Base-by-base conservation (phyloP, 805 yeast species). In the Torulaspora indica region DNA sequence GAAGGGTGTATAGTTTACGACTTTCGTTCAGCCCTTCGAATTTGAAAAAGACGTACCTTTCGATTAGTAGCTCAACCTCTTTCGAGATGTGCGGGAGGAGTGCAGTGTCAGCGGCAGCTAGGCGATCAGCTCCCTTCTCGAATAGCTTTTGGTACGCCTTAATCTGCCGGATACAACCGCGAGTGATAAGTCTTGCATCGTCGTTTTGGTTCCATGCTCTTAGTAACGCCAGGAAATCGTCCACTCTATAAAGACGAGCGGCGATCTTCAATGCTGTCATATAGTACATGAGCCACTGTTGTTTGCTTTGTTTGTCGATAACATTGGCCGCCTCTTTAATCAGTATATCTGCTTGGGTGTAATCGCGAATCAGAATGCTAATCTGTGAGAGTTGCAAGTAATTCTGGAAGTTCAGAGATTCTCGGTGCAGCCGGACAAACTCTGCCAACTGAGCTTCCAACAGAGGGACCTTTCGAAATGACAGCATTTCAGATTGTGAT, bases 141-240 rank as follows among this genome's bases (percentile, higher is more conserved):
- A 54, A 54, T 25, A 52, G 52, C 35, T 55, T 58, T 13, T 41
- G 28, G 36, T 35, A 54, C 2, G 52, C 51, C 34, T 54, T 60
- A n/a, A 60, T 35, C 28, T 51, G 52, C n/a, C 61, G 46, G 8
- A 60, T 45, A 13, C 46, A 32, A 12, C 49, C 56, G n/a, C 48
- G 56, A 1, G 56, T 40, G 5, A 59, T 38, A 29, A 46, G 43
- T 18, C 37, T 38, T 4, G 61, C 63, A 3, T 36, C 31, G 0
- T 28, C 10, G 36, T 59, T 58, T 7, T n/a, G 12, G 39, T 57
- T 52, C 65, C 67, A 62, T n/a, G 58, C 57, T 18, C 35, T 43
- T 13, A 62, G 36, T 4, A 41, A 18, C 12, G 31, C n/a, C 4
- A 46, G 29, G 35, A 58, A 58, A 3, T 38, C 35, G 7, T 36